phyloP scores from a whole-genome alignment of 208 protist genomes.

The Hexamita inflata region DNA sequence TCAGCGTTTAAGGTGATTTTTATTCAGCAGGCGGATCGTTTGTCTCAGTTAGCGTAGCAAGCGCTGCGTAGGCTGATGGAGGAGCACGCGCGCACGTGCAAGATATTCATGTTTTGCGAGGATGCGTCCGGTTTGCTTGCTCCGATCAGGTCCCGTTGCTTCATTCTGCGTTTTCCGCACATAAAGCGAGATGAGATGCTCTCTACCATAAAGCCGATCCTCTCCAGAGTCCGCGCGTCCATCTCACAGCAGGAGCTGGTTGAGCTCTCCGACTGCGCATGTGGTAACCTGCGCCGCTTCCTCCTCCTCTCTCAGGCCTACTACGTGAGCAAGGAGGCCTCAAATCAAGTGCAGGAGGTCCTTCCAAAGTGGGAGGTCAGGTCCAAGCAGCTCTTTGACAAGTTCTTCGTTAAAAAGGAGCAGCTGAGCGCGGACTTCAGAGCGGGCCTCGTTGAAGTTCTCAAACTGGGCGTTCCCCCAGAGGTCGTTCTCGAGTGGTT shows the following conservation, averaged over 20 bases:
- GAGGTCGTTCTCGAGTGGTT: neutral
- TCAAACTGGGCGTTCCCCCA: neutral
- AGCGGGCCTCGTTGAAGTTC: neutral
- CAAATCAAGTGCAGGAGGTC: neutral
- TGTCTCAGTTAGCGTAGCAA: conserved; percentile 10
- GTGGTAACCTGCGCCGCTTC: neutral
- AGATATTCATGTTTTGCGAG: conserved; percentile 5
- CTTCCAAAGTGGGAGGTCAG: neutral
- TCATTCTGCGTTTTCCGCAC: neutral
- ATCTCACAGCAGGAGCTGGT: too few species aligned
- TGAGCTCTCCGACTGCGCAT: too few species aligned
- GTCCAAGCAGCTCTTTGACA: neutral
- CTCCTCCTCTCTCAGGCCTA: neutral
- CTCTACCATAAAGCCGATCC: too few species aligned
- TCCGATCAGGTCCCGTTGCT: conserved; percentile 9
- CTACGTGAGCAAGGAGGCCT: too few species aligned
- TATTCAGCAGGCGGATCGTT: neutral
- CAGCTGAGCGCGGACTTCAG: neutral
- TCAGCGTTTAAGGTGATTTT: conserved; percentile 10
- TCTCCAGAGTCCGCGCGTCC: too few species aligned
- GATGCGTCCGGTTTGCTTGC: neutral
- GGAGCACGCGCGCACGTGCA: neutral
- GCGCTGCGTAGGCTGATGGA: conserved; percentile 20
- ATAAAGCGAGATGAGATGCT: neutral
- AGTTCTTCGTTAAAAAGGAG: neutral